Evolutionary conservation across 441 rosid species (phyloP).

Genomic region (Mallotus japonicus): DNA sequence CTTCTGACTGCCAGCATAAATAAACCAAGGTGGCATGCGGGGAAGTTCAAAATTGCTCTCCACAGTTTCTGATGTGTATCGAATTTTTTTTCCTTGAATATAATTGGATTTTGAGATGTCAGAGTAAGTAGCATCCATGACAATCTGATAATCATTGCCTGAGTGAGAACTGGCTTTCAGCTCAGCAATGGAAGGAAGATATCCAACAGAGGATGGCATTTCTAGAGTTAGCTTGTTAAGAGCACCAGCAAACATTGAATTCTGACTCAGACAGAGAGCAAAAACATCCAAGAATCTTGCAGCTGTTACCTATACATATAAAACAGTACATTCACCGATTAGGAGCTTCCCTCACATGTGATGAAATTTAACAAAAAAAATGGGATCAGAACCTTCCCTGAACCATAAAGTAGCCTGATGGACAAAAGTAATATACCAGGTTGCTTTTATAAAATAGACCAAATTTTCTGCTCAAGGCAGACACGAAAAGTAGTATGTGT

Average conservation of each 20-base stretch:
- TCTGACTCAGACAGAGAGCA: constrained; percentile 71
- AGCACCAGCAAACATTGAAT: constrained; percentile 68
- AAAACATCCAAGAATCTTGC: constrained; percentile 82
- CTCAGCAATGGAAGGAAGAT: constrained; percentile 77
- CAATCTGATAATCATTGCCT: constrained; percentile 26
- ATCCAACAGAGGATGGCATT: constrained; percentile 63
- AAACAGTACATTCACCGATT: constrained; percentile 17
- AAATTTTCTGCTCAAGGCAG: background rate
- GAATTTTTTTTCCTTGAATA: constrained; percentile 31
- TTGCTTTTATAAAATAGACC: background rate
- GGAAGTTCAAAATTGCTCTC: constrained; percentile 56
- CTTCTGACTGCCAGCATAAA: constrained; percentile 65
- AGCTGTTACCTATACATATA: constrained; percentile 60
- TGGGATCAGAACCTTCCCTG: background rate
- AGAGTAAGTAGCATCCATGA: constrained; percentile 35
- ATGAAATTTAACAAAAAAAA: constrained; percentile 9
- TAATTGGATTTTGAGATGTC: constrained; percentile 33
- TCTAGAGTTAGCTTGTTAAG: constrained; percentile 64
- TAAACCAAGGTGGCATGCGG: constrained; percentile 86
- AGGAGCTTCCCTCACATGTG: background rate
- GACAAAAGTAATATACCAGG: background rate
- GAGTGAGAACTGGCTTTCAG: constrained; percentile 49
- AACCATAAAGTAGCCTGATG: background rate
- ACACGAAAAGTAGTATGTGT: background rate
- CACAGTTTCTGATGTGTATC: constrained; percentile 28